phyloP scores from a whole-genome alignment of 306 rosid species.

The Arachis hypogaea region DNA sequence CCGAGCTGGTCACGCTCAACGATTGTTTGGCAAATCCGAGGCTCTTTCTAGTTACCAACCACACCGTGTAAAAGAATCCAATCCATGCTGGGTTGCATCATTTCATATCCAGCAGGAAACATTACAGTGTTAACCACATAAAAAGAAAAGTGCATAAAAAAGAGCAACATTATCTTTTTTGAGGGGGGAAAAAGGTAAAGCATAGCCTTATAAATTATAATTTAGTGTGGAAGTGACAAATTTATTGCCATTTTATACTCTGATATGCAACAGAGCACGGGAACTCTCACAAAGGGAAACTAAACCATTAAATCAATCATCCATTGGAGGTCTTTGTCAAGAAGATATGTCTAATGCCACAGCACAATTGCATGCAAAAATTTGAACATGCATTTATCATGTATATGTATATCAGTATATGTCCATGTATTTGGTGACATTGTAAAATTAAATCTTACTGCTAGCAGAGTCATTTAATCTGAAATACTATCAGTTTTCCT shows the following conservation, averaged over 20 bases:
- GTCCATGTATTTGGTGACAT: neutral
- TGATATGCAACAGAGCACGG: slow-evolving; percentile 13
- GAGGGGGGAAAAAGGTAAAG: neutral
- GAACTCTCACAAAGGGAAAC: slow-evolving; percentile 10
- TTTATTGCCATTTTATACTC: neutral
- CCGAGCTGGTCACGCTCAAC: slow-evolving; percentile 54
- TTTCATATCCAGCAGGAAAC: slow-evolving; percentile 34
- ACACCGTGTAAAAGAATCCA: slow-evolving; percentile 63
- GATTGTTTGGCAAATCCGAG: slow-evolving; percentile 61
- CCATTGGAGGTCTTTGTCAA: neutral
- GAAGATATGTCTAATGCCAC: neutral
- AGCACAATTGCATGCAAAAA: slow-evolving; percentile 16
- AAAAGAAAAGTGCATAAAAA: slow-evolving; percentile 6
- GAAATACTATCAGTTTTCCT: neutral
- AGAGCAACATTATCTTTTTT: slow-evolving; percentile 4
- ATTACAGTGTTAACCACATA: slow-evolving; percentile 22
- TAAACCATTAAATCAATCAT: neutral
- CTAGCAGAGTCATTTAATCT: slow-evolving; percentile 1
- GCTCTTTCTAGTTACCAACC: slow-evolving; percentile 67
- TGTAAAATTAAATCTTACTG: neutral
- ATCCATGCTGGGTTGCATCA: slow-evolving; percentile 64
- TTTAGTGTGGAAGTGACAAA: slow-evolving; percentile 26
- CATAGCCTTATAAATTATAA: neutral
- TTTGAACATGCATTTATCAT: neutral
- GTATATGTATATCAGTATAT: neutral